Base-by-base conservation (phyloP, 495 filamentous ascomycete species). In the Penicillium silybi region DNA sequence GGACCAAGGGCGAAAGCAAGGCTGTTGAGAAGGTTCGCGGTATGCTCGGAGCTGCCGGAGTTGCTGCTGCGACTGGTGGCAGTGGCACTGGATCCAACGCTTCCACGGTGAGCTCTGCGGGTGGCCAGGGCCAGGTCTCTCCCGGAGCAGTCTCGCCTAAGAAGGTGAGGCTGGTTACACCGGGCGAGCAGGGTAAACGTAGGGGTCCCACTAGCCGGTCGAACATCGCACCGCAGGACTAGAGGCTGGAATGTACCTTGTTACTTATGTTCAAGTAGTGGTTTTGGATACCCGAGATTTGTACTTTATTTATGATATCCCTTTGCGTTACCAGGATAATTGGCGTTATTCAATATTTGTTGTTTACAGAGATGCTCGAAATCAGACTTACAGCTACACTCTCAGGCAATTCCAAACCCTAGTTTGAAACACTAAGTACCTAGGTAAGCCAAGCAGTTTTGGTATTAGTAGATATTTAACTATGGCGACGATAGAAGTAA, bases 11-110 rank as follows among this genome's bases (percentile, higher is more conserved):
- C 10, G 73, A 76, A 52, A 75, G 72, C 47, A 73, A 65, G 35
- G 72, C 73, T 4, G 72, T 75, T 18, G 72, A 77, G 49, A 77
- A 74, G 50, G 72, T 73, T n/a, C 65, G 73, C 19, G 73, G 73
- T 7, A 75, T 77, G 73, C 54, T 77, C 7, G 67, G 69, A 6
- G 59, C 58, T 43, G 66, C 61, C 3, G 63, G 63, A n/a, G 57
- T 61, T 27, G 52, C 56, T 4, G 57, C 64, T 25, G 52, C 60
- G 15, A 54, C 62, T 15, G 64, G 58, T 26, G 50, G 56, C 9
- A 62, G 32, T 11, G 53, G 34, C 26, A 52, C 60, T 38, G 67
- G 61, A 0, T 45, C 57, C 20, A 61, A 53, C 44, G 48, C 62
- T 38, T 66, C 59, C 7, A 50, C 67, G 3, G 57, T 48, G 9